Evolutionary conservation across 2,329 filamentous ascomycete species (phyloP), one percentile per base, ranked within the genome.

Genomic region (Alternaria triticimaculans): DNA sequence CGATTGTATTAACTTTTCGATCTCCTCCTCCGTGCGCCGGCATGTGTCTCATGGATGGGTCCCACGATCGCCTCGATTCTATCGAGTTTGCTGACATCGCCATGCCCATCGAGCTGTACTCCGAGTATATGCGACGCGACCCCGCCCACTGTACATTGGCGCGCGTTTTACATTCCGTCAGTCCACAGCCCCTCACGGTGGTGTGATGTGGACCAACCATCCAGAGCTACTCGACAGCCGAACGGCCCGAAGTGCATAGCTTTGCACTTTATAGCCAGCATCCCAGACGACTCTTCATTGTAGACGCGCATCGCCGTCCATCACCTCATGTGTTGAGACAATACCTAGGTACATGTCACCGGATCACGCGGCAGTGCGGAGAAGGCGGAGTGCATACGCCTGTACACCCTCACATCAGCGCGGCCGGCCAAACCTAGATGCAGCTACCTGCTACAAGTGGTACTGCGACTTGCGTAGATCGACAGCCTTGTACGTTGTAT

Each of bases 1-100:
- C 50, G 57, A 60, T 60, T 49, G 37, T 45, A 48, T 58, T 48
- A 43, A 41, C 60, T 54, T 58, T 54, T 45, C 60, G 60, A 62
- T 62, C 54, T 41, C 51, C 28, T 33, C 23, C 26, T 50, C 55
- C 30, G 26, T 51, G 55, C 41, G 50, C 28, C 57, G 48, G 18
- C 48, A 28, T 20, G 37, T 48, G 55, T 51, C 48, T 54, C 55
- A 50, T 11, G 37, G 23, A 26, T 58, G 25, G 26, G 44, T n/a
- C 8, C 20, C 48, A n/a, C 60, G 48, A 62, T 62, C 60, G 60
- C 41, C 48, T 54, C 28, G 41, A 49, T 28, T 44, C 20, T 45
- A 37, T 51, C 60, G 12, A 28, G 15, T 46, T 49, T 11, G 54
- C 33, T 50, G 44, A 46, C 53, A 57, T 57, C 53, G 58, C 58